phyloP scores from a whole-genome alignment of 345 rosid species.

The Brassica incana region DNA sequence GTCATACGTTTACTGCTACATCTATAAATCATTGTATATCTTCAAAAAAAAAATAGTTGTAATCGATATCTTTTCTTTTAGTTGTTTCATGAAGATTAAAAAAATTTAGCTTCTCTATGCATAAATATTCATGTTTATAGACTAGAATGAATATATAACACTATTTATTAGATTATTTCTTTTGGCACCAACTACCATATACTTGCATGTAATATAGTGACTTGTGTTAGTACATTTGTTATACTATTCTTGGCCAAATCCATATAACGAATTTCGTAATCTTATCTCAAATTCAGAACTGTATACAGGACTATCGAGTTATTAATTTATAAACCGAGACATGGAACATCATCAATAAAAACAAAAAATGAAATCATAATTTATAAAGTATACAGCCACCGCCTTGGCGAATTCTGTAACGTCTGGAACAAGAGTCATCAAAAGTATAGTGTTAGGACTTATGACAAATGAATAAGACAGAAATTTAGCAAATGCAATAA shows the following conservation, averaged over 20 bases:
- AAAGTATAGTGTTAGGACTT: not conserved
- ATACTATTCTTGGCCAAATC: not conserved
- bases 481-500: not conserved
- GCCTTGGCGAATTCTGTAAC: not conserved
- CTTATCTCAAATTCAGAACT: not conserved
- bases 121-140: not conserved
- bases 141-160: not conserved
- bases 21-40: not conserved
- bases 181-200: not conserved
- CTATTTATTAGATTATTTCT: not conserved
- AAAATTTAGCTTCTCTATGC: not conserved
- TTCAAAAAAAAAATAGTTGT: not conserved
- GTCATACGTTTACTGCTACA: not conserved
- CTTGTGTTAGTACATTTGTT: not conserved
- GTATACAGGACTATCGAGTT: not conserved
- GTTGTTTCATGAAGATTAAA: not conserved
- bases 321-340: not conserved
- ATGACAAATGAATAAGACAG: not conserved
- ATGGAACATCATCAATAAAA: not conserved
- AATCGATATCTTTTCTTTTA: not conserved
- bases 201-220: not conserved
- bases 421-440: not conserved
- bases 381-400: not conserved
- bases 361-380: not conserved
- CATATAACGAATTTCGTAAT: not conserved